Evolutionary conservation across 352 stramenopile genomes (phyloP).

Genomic region (Globisporangium nunn): DNA sequence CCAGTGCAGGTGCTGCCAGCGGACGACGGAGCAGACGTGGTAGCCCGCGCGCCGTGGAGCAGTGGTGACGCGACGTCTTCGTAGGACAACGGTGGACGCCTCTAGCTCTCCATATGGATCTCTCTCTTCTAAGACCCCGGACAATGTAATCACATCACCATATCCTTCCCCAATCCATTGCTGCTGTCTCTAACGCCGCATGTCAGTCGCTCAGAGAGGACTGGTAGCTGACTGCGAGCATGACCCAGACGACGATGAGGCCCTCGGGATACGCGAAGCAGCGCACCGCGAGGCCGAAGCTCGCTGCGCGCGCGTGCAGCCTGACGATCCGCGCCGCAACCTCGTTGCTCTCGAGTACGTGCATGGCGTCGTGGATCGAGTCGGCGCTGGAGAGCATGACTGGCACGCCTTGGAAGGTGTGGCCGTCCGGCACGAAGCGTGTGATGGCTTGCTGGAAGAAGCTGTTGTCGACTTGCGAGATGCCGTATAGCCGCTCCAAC

Average conservation of each 20-base stretch:
- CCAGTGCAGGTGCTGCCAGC: conserved; percentile 16
- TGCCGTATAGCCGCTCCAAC: conserved; percentile 61
- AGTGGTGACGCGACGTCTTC: conserved; percentile 3
- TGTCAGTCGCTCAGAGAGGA: conserved; percentile 9
- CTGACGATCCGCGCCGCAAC: conserved; percentile 55
- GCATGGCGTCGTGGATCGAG: conserved; percentile 26
- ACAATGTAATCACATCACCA: not conserved
- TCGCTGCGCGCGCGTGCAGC: conserved; percentile 43
- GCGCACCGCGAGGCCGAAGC: conserved; percentile 68
- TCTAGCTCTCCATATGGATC: not conserved
- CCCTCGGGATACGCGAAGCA: conserved; percentile 77
- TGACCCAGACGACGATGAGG: conserved; percentile 68
- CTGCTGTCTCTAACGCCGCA: not conserved
- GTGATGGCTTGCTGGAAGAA: conserved; percentile 84
- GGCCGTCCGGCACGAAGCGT: conserved; percentile 61
- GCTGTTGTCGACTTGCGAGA: conserved; percentile 60
- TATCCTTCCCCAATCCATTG: not conserved
- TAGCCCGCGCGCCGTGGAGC: conserved; percentile 40
- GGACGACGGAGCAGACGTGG: conserved; percentile 26
- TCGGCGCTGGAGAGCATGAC: conserved; percentile 33
- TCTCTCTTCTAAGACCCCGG: not conserved
- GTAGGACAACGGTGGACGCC: not conserved
- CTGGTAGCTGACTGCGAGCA: conserved; percentile 74
- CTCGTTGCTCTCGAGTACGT: conserved; percentile 31
- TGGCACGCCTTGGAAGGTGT: conserved; percentile 86